A percentile compares a stretch with the other conserved stretches of the same genome.
Evolutionary conservation across 345 rosid genomes (phyloP).

Genomic region (Sonneratia caseolaris): DNA sequence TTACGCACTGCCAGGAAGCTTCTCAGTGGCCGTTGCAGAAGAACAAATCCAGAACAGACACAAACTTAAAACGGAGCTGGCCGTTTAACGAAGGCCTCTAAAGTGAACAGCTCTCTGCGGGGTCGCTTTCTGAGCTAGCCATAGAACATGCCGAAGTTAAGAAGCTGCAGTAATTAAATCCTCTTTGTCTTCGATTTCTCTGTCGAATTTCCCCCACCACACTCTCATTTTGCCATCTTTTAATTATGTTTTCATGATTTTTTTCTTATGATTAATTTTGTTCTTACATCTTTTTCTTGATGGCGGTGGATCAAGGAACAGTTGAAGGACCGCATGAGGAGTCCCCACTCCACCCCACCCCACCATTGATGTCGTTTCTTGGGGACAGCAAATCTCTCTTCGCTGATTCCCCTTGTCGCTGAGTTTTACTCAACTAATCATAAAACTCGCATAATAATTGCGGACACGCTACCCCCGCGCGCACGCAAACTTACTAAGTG

Average conservation of each 20-base stretch:
- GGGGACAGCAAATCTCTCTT: constrained; percentile 2
- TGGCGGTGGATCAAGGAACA: neutral
- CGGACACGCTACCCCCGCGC: too few relatives aligned
- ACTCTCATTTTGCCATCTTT: neutral
- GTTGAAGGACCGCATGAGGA: neutral
- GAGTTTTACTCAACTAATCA: too few relatives aligned
- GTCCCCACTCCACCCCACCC: too few relatives aligned
- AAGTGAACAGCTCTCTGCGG: constrained; percentile 4
- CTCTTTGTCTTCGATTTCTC: too few relatives aligned
- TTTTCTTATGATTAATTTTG: neutral
- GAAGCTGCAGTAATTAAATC: too few relatives aligned
- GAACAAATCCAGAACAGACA: neutral
- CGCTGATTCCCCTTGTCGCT: neutral
- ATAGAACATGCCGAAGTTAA: constrained; percentile 21
- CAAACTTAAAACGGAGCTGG: neutral
- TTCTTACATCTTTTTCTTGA: neutral
- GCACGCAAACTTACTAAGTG: too few relatives aligned
- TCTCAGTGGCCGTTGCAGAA: neutral
- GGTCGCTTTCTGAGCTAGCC: constrained; percentile 23
- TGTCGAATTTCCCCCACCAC: too few relatives aligned
- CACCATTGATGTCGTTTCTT: neutral
- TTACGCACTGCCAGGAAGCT: neutral
- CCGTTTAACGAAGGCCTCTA: constrained; percentile 6
- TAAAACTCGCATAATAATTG: too few relatives aligned
- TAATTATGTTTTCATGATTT: neutral